These are phyloP conservation scores for Rhizopogon vinicolor DNA, from an alignment of 768 basidiomycete genomes.

Conservation along the genomic window DNA sequence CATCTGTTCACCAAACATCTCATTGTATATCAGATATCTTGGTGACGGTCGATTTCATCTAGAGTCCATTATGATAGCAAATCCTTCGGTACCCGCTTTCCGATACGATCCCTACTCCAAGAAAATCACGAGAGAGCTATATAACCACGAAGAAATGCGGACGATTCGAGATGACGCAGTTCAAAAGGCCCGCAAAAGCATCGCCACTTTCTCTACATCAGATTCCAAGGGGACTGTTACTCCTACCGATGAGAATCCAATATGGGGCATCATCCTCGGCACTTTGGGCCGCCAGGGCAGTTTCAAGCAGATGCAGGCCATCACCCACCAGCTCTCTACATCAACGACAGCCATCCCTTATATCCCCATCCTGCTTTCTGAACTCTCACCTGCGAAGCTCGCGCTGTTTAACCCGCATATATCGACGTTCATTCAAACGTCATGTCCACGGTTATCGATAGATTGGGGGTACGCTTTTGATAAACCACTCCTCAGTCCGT, in stretches of 20 bases:
- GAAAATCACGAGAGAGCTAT: conserved; percentile 89
- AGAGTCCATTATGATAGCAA: conserved; percentile 99
- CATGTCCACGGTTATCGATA: conserved; percentile 93
- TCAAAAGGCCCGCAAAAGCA: conserved; percentile 62
- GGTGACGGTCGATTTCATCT: conserved; percentile 98
- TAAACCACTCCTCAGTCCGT: conserved; percentile 84
- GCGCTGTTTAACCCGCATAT: conserved; percentile 78
- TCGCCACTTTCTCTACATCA: conserved; percentile 28
- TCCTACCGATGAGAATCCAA: conserved; percentile 2
- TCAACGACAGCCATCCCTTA: conserved; percentile 61
- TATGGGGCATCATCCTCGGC: conserved; percentile 93
- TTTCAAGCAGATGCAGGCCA: conserved; percentile 83
- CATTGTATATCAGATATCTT: conserved; percentile 61
- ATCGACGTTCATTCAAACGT: conserved; percentile 91
- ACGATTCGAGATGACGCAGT: conserved; percentile 70
- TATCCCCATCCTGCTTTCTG: conserved; percentile 90
- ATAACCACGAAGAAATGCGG: conserved; percentile 88
- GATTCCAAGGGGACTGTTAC: conserved; percentile 3
- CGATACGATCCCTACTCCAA: conserved; percentile 99
- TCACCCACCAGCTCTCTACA: conserved; percentile 61
- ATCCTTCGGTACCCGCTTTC: conserved; percentile 91
- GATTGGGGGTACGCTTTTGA: conserved; percentile 99
- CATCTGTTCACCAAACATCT: neutral
- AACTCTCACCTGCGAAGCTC: conserved; percentile 94
- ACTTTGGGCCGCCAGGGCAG: conserved; percentile 95